A percentile compares a stretch with the other conserved stretches of the same genome.
phyloP scores from a whole-genome alignment of 1,139 yeast genomes.

The Zygosaccharomyces sapae region DNA sequence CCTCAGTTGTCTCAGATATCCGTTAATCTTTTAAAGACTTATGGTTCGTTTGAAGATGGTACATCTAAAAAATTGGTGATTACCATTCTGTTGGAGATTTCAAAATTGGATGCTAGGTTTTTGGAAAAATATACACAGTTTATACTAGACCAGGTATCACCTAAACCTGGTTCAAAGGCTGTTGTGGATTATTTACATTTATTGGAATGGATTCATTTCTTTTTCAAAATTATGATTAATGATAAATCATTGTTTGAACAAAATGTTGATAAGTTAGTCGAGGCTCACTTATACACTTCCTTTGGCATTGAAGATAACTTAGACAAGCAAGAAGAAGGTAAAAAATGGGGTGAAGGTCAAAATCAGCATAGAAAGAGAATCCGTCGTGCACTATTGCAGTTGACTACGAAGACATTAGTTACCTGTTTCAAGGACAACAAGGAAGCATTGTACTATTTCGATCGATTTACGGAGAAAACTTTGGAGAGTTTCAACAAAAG shows the following conservation, averaged over 20 bases:
- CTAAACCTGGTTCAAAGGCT: slow-evolving; percentile 28
- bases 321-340: slow-evolving; percentile 26
- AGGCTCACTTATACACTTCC: slow-evolving; percentile 24
- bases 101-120: slow-evolving; percentile 37
- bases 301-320: slow-evolving; percentile 26
- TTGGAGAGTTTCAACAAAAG: slow-evolving; percentile 16
- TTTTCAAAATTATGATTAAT: slow-evolving; percentile 17
- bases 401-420: slow-evolving; percentile 35
- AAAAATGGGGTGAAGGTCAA: slow-evolving; percentile 24
- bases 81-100: slow-evolving; percentile 40
- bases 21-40: slow-evolving; percentile 41
- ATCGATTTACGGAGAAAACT: slow-evolving; percentile 12
- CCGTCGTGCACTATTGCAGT: slow-evolving; percentile 42
- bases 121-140: slow-evolving; percentile 41
- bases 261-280: slow-evolving; percentile 18
- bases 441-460: slow-evolving; percentile 10
- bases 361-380: slow-evolving; percentile 49
- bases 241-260: slow-evolving; percentile 16
- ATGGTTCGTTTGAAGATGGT: slow-evolving; percentile 44
- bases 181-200: slow-evolving; percentile 31
- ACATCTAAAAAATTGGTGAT: slow-evolving; percentile 45
- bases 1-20: slow-evolving; percentile 27
- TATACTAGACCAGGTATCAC: slow-evolving; percentile 36
- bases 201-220: slow-evolving; percentile 31
- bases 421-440: slow-evolving; percentile 18